Evolutionary conservation across 2,329 filamentous ascomycete species (phyloP), one percentile per base, ranked within the genome.

Genomic region (Scedosporium apiospermum): DNA sequence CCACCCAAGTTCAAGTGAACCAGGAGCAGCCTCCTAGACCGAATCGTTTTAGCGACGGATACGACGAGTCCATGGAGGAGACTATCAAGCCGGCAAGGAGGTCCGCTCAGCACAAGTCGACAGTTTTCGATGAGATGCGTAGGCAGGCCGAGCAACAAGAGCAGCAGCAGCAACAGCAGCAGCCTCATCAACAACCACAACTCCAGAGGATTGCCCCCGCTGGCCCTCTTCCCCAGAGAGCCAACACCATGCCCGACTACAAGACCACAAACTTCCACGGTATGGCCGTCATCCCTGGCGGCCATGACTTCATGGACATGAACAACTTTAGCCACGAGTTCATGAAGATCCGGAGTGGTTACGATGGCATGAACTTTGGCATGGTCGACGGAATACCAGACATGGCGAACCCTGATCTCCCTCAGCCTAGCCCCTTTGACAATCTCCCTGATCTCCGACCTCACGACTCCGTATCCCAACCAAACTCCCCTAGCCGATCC

Each of bases 51-150:
- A 72, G 80, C 2, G 83, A 87, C 27, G 79, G 78, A 57, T 86
- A 86, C 66, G 85, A 88, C 68, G 84, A 85, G 71, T 86, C 84
- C 14, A 84, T 86, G 81, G 84, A 87, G 69, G 84, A 86, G 72
- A 87, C 85, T 0, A 78, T 88, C 67, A 87, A 86, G 74, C 84
- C 85, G 4, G 69, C 72, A 14, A 61, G 63, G 30, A 77, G 78
- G 41, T 41, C 60, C 14, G 74, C 71, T 62, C 75, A 71, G 63
- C 76, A 78, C 46, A 73, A 77, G 42, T 78, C 80, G 65, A 80
- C 76, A 38, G 77, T 83, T 63, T 87, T 88, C 67, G 80, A 85
- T 57, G 82, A 84, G 61, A 80, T 86, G 77, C 78, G 81, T 66
- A 78, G 80, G 66, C 80, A 83, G 63, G 77, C 81, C 18, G 83